Conservation (phyloP, 371 early-diverging fungal genomes). For the Syncephalis fuscata region DNA sequence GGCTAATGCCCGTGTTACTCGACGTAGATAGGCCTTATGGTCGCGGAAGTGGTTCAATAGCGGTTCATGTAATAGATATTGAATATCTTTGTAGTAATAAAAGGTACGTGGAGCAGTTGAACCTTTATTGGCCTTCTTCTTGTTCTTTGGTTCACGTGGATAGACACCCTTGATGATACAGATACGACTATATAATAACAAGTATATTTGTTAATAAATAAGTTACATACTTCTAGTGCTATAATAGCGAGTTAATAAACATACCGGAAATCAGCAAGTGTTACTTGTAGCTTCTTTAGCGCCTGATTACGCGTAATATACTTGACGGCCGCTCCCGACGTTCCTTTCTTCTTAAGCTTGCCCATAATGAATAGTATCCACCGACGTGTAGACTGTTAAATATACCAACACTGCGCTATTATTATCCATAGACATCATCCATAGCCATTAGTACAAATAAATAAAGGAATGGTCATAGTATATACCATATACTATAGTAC, state of each 20-base stretch:
- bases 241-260: not conserved
- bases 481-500: no score
- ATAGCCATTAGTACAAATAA: no score
- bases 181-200: slow-evolving; percentile 45
- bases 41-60: slow-evolving; percentile 78
- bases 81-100: slow-evolving; percentile 91
- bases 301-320: slow-evolving; percentile 86
- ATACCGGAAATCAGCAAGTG: slow-evolving; percentile 83
- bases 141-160: slow-evolving; percentile 89
- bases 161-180: slow-evolving; percentile 97
- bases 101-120: slow-evolving; percentile 75
- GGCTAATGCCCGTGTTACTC: slow-evolving; percentile 67
- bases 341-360: slow-evolving; percentile 72
- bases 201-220: not conserved
- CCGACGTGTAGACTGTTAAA: no score
- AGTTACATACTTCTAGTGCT: not conserved
- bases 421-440: no score
- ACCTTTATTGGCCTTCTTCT: slow-evolving; percentile 88
- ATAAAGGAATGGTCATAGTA: no score
- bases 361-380: slow-evolving; percentile 30
- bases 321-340: slow-evolving; percentile 77
- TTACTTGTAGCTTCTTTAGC: slow-evolving; percentile 83
- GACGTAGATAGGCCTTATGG: slow-evolving; percentile 68
- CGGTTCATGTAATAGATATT: slow-evolving; percentile 86
- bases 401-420: no score